Conservation (phyloP, 2,329 filamentous ascomycete species). For the Trichoderma hamatum region DNA sequence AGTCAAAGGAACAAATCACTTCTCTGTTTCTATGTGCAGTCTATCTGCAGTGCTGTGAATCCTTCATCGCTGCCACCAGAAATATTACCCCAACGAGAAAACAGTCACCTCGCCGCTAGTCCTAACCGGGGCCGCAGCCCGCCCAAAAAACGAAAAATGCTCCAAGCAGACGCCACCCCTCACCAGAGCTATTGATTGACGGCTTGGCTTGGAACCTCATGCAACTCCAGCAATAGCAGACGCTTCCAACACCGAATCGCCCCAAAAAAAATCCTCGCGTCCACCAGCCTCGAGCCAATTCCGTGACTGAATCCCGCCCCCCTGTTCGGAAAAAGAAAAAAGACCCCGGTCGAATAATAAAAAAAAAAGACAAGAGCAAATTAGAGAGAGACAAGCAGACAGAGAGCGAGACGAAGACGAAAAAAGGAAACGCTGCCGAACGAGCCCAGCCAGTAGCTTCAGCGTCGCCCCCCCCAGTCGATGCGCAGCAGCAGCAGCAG, state of each 20-base stretch:
- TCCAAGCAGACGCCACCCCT: not conserved
- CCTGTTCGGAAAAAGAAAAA: not conserved
- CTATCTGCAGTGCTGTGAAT: too few species aligned
- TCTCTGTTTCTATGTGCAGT: not conserved
- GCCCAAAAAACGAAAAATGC: not conserved
- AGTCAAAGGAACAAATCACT: not conserved
- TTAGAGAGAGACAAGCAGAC: not conserved
- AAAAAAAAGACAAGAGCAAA: not conserved
- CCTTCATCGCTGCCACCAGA: not conserved
- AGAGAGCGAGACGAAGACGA: not conserved
- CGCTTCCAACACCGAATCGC: not conserved
- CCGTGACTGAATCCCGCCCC: not conserved
- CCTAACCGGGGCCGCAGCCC: not conserved
- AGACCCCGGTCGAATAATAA: not conserved
- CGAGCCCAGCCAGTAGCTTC: not conserved
- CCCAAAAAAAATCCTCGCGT: not conserved
- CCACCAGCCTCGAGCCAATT: not conserved
- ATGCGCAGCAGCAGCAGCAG: slow-evolving; percentile 33
- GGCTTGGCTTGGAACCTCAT: not conserved
- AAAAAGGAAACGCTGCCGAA: not conserved
- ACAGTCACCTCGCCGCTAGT: not conserved
- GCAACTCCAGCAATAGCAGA: not conserved
- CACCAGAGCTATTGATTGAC: not conserved
- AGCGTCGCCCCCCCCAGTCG: not conserved
- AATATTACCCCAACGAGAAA: not conserved